Conservation (phyloP, 108 stramenopile genomes). For the Chaetoceros muelleri region DNA sequence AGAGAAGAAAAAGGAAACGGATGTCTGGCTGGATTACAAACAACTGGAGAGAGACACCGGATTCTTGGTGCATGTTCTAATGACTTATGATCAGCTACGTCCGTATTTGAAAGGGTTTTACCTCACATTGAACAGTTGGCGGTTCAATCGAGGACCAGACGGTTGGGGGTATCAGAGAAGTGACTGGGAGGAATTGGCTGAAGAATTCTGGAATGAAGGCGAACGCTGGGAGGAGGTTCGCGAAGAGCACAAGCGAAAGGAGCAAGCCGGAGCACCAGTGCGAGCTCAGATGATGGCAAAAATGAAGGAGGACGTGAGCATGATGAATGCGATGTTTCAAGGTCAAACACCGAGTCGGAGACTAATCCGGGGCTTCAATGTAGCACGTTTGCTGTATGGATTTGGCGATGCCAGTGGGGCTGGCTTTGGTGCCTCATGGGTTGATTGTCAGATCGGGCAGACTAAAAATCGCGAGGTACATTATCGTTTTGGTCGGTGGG, state of each 20-base stretch:
- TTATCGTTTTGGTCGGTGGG: conserved; percentile 10
- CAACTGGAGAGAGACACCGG: background rate
- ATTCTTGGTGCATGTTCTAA: background rate
- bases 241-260: too few species aligned
- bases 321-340: too few species aligned
- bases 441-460: too few species aligned
- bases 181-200: background rate
- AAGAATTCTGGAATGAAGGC: too few species aligned
- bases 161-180: background rate
- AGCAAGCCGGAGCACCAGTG: too few species aligned
- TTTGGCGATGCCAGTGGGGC: conserved; percentile 38
- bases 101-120: background rate
- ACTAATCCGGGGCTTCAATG: too few species aligned
- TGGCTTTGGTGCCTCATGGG: conserved; percentile 17
- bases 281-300: too few species aligned
- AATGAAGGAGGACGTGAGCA: too few species aligned
- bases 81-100: background rate
- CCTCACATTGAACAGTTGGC: background rate
- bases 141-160: background rate
- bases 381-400: conserved; percentile 20
- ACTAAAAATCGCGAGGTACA: background rate
- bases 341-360: too few species aligned
- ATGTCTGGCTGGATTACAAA: background rate
- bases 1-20: background rate
- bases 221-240: too few species aligned